Conservation (phyloP, 1,139 yeast species). For the Saccharomycopsis hybrid region DNA sequence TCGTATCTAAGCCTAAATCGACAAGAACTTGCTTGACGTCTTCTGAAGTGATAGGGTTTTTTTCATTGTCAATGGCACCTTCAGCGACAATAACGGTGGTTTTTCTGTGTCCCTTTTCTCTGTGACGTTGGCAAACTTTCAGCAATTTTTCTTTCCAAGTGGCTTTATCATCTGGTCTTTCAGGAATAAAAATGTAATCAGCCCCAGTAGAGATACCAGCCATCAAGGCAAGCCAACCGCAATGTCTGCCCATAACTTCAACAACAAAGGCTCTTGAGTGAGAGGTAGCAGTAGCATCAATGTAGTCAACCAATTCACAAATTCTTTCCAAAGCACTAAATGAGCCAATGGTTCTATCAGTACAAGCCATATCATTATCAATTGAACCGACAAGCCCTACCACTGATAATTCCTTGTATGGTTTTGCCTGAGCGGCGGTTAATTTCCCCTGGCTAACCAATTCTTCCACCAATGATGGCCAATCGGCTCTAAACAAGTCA, state of each 20-base stretch:
- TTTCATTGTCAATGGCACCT: constrained; percentile 67
- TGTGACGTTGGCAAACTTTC: constrained; percentile 57
- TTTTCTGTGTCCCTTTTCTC: constrained; percentile 67
- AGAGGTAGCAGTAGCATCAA: constrained; percentile 78
- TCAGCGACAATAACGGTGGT: constrained; percentile 80
- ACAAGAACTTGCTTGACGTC: constrained; percentile 67
- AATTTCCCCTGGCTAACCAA: constrained; percentile 45
- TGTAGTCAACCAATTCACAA: constrained; percentile 71
- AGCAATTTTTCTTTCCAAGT: constrained; percentile 66
- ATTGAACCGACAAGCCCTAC: constrained; percentile 79
- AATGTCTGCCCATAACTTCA: constrained; percentile 88
- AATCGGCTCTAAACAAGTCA: constrained; percentile 67
- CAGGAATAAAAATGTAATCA: constrained; percentile 75
- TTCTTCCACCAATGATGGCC: constrained; percentile 69
- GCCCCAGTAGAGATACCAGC: constrained; percentile 81
- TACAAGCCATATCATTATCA: constrained; percentile 78
- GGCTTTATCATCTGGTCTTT: constrained; percentile 56
- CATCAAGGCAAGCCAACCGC: constrained; percentile 84
- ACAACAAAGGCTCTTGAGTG: constrained; percentile 80
- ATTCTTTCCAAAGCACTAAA: constrained; percentile 72
- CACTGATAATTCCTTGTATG: constrained; percentile 55
- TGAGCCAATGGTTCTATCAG: constrained; percentile 80
- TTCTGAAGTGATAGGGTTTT: constrained; percentile 58
- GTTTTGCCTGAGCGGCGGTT: constrained; percentile 44
- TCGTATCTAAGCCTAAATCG: constrained; percentile 67